phyloP scores from a whole-genome alignment of 345 rosid genomes.

The Populus tremula region DNA sequence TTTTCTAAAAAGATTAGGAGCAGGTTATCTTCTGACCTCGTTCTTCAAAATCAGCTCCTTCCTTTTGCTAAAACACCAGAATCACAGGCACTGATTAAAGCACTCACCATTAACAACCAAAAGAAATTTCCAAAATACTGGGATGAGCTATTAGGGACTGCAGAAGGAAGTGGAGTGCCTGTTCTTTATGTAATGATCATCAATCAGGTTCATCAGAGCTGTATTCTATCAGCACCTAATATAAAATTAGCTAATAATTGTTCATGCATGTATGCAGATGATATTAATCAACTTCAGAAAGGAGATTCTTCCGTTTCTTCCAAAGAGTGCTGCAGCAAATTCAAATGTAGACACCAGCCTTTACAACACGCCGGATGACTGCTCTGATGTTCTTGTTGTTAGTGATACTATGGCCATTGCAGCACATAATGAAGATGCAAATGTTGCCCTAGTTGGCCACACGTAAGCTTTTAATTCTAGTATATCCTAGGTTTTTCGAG shows the following conservation, averaged over 20 bases:
- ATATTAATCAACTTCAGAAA: constrained; percentile 60
- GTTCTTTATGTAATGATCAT: constrained; percentile 41
- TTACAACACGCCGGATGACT: constrained; percentile 28
- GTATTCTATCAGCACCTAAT: neutral
- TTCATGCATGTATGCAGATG: constrained; percentile 33
- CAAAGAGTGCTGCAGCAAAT: constrained; percentile 19
- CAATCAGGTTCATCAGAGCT: neutral
- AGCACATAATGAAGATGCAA: constrained; percentile 64
- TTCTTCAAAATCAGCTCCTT: constrained; percentile 51
- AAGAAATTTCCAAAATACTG: constrained; percentile 45
- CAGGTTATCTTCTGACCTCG: constrained; percentile 45
- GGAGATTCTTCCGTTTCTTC: constrained; percentile 57
- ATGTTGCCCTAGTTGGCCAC: constrained; percentile 51
- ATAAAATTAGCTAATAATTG: neutral
- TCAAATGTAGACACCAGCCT: neutral
- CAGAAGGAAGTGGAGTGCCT: constrained; percentile 54
- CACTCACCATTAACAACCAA: constrained; percentile 40
- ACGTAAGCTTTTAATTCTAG: constrained; percentile 31
- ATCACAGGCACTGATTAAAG: constrained; percentile 26
- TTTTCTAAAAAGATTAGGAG: constrained; percentile 41
- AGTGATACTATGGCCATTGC: constrained; percentile 45
- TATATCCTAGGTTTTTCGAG: neutral
- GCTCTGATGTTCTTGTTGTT: constrained; percentile 53
- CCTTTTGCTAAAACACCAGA: constrained; percentile 39
- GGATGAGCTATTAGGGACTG: constrained; percentile 58